phyloP scores from a whole-genome alignment of 164 flowering plant species.

The Vitis rupestris region DNA sequence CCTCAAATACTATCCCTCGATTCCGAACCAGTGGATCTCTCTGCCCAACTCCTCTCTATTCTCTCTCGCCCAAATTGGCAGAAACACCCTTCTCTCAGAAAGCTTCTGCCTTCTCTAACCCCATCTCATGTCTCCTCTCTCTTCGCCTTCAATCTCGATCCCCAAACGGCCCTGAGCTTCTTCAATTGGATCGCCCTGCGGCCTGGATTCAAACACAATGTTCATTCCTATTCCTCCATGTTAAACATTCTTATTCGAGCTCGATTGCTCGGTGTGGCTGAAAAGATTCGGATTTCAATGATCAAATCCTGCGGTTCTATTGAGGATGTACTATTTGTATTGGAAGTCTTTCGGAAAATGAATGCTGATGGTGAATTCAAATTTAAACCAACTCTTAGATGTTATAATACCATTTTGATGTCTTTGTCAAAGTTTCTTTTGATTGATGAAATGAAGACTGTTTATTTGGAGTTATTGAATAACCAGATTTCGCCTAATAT shows the following conservation, averaged over 20 bases:
- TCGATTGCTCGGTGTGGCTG: constrained; percentile 34
- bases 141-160: constrained; percentile 38
- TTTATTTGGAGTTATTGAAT: constrained; percentile 53
- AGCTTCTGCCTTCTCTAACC: constrained; percentile 41
- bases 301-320: constrained; percentile 41
- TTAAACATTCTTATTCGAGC: constrained; percentile 44
- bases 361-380: constrained; percentile 20
- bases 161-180: constrained; percentile 55
- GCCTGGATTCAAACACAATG: constrained; percentile 53
- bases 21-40: constrained; percentile 18
- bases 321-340: constrained; percentile 40
- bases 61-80: constrained; percentile 56
- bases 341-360: constrained; percentile 38
- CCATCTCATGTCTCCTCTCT: constrained; percentile 52
- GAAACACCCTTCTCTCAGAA: constrained; percentile 48
- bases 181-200: constrained; percentile 49
- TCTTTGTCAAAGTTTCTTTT: constrained; percentile 45
- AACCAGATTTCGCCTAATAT: constrained; percentile 54
- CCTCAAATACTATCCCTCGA: constrained; percentile 13
- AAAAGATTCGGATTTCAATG: constrained; percentile 49
- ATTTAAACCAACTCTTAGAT: constrained; percentile 48
- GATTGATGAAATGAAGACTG: constrained; percentile 59
- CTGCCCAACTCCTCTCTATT: constrained; percentile 37
- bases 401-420: constrained; percentile 60
- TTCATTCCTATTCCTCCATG: constrained; percentile 39